Percentiles rank a stretch among this genome's conserved stretches.
Conservation (phyloP, 2,329 filamentous ascomycete genomes). For the Mollisiaceae sp. region DNA sequence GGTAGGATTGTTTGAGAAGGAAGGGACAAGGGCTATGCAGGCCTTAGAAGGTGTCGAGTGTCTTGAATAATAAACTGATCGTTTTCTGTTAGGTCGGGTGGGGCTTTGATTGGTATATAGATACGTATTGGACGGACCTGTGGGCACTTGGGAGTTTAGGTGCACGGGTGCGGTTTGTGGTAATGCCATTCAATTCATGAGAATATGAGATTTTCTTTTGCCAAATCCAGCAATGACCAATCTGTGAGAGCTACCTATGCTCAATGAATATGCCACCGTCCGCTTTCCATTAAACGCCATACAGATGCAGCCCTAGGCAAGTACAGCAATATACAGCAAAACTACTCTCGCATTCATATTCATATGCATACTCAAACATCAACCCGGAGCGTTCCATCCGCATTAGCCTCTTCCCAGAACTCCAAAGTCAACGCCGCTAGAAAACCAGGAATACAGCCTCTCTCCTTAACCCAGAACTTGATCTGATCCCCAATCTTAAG, state of each 20-base stretch:
- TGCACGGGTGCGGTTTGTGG: conserved; percentile 4
- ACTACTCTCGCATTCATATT: background rate
- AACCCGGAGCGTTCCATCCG: conserved; percentile 38
- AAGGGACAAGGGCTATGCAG: conserved; percentile 79
- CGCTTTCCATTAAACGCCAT: conserved; percentile 9
- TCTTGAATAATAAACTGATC: background rate
- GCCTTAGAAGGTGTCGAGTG: conserved; percentile 71
- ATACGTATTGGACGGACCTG: conserved; percentile 5
- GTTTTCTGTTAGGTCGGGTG: background rate
- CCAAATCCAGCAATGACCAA: conserved; percentile 1
- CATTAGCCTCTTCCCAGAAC: conserved; percentile 75
- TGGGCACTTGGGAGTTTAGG: conserved; percentile 18
- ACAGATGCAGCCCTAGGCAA: background rate
- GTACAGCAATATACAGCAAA: conserved; percentile 14
- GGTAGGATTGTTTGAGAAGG: conserved; percentile 80
- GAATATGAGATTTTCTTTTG: conserved; percentile 11
- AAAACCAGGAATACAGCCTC: conserved; percentile 93
- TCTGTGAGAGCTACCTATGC: background rate
- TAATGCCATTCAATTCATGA: conserved; percentile 16
- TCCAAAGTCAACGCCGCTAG: conserved; percentile 89
- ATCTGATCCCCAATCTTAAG: conserved; percentile 83
- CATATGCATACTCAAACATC: conserved; percentile 25
- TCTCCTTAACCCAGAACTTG: conserved; percentile 93
- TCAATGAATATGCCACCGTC: conserved; percentile 4
- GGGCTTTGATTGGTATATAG: background rate